Evolutionary conservation across 805 yeast species (phyloP), one percentile per base, ranked within the genome.

Genomic region (Kuraishia ogatae): DNA sequence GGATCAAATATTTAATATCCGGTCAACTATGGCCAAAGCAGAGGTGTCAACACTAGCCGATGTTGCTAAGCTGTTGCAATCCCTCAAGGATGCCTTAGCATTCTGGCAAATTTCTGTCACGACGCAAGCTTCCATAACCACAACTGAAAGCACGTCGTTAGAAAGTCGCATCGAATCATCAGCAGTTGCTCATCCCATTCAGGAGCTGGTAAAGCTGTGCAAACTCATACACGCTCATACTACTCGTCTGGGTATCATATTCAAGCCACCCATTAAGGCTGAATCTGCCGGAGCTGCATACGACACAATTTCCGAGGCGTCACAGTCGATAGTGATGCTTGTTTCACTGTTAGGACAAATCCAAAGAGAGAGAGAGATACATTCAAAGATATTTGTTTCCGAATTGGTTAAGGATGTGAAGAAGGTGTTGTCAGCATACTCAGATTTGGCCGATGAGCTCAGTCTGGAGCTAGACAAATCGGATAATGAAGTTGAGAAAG

Each of bases 221-320:
- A 75, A 79, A 56, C 70, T 89, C 47, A 73, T 85, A 8, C 83
- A 77, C 66, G 91, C 96, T 1, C 91, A 88, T 64, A 75, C 85
- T 1, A 89, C 96, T 2, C 89, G 89, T 65, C 72, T 88, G 5
- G 92, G 91, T 1, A 76, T 86, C 26, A 79, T 85, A 0, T 86
- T 83, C 71, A 82, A 81, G 61, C 84, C 88, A 1, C 83, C 83
- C 1, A 75, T 80, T 49, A 64, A 64, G 21, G 69, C 74, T 22
- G 63, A 68, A 0, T 72, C 71, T 52, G 62, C 62, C 54, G 61
- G 58, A 5, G 82, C 86, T 1, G 83, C 85, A 0, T 72, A 66
- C 57, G 70, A 68, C 13, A 80, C 84, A 24, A 59, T 81, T 5
- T 74, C 73, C 55, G 80, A 80, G 43, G 64, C 76, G 3, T 71